phyloP scores from a whole-genome alignment of 495 filamentous ascomycete species.

The Hypomontagnella submonticulosa region DNA sequence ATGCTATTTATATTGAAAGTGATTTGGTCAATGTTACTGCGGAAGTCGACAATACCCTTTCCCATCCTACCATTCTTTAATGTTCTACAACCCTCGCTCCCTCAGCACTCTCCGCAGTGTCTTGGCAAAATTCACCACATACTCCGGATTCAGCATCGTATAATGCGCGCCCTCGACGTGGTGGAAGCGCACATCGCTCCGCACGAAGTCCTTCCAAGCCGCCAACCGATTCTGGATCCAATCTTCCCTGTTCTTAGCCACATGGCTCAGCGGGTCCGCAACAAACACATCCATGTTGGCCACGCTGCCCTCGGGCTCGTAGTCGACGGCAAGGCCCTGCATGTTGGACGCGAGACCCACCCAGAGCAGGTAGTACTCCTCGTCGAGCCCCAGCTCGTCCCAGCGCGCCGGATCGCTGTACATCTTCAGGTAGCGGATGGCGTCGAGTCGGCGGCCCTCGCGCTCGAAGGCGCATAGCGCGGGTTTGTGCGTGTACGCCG shows the following conservation, averaged over 20 bases:
- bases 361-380: conserved; percentile 52
- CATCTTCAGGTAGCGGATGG: conserved; percentile 6
- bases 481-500: background rate
- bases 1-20: too few relatives aligned
- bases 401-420: conserved; percentile 46
- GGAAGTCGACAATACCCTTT: too few relatives aligned
- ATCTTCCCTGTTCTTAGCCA: conserved; percentile 53
- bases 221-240: conserved; percentile 56
- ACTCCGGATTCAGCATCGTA: conserved; percentile 54
- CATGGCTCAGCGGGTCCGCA: conserved; percentile 54
- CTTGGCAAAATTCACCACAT: conserved; percentile 47
- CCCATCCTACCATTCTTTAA: too few relatives aligned
- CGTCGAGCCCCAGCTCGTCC: conserved; percentile 54
- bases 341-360: conserved; percentile 53
- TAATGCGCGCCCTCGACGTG: conserved; percentile 55
- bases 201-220: conserved; percentile 59
- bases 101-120: conserved; percentile 3
- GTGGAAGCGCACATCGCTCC: conserved; percentile 43
- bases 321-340: conserved; percentile 61
- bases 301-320: conserved; percentile 61
- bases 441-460: conserved; percentile 16
- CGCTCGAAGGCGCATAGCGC: conserved; percentile 29
- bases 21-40: background rate
- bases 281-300: conserved; percentile 62
- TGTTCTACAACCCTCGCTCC: conserved; percentile 4